Conservation (phyloP, 768 basidiomycete genomes). For the Calocera cornea region DNA sequence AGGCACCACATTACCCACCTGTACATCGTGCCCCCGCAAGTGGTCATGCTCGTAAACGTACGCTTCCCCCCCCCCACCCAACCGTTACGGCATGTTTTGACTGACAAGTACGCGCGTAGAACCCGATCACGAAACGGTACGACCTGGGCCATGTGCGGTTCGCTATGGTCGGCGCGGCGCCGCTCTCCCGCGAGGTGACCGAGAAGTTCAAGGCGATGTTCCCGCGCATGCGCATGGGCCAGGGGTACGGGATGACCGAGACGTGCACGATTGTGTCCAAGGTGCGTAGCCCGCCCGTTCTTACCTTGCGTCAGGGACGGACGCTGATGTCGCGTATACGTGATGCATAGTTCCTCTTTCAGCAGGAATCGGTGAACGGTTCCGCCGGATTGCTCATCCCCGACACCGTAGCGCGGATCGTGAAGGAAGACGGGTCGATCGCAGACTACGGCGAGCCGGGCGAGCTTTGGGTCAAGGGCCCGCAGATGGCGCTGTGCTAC, state of each 20-base stretch:
- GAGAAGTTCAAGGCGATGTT: constrained; percentile 37
- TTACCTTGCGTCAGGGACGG: too few species aligned
- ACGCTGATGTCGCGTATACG: too few species aligned
- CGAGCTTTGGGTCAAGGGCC: constrained; percentile 11
- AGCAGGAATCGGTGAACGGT: constrained; percentile 6
- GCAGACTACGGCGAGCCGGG: constrained; percentile 12
- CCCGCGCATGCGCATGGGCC: constrained; percentile 28
- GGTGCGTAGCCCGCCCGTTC: neutral
- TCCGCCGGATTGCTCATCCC: constrained; percentile 13
- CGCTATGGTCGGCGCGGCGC: constrained; percentile 43
- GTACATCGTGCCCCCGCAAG: constrained; percentile 41
- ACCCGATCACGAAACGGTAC: constrained; percentile 39
- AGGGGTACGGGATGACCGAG: constrained; percentile 12
- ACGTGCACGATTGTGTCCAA: constrained; percentile 4
- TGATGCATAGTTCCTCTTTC: constrained; percentile 4
- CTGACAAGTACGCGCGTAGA: constrained; percentile 22
- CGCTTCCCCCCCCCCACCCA: neutral
- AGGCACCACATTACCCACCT: constrained; percentile 44
- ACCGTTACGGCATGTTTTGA: neutral
- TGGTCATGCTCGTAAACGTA: constrained; percentile 48
- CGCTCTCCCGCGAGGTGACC: constrained; percentile 41
- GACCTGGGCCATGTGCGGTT: constrained; percentile 35
- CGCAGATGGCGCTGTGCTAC: constrained; percentile 12
- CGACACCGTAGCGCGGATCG: constrained; percentile 11
- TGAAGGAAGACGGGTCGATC: constrained; percentile 12